Evolutionary conservation across 352 stramenopile species (phyloP).

Genomic region (Pythium utonaiense): DNA sequence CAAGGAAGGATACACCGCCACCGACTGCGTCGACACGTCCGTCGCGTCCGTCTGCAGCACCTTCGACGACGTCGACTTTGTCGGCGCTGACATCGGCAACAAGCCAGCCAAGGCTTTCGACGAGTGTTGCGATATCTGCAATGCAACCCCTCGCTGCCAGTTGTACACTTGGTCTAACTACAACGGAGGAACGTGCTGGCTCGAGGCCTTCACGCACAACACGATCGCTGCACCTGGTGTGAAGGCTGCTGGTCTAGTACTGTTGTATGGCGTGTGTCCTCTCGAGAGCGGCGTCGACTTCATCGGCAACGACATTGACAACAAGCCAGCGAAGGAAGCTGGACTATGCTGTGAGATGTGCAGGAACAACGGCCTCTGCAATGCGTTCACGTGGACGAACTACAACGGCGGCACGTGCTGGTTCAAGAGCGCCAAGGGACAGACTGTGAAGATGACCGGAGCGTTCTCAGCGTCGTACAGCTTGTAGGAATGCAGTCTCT

Average conservation of each 20-base stretch:
- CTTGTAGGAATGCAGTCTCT: too few relatives aligned
- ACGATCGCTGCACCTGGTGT: background rate
- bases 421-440: background rate
- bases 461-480: background rate
- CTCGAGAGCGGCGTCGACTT: background rate
- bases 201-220: background rate
- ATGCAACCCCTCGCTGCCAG: background rate
- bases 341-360: background rate
- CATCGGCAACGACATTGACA: background rate
- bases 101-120: background rate
- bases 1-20: background rate
- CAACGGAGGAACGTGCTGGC: slow-evolving; percentile 42
- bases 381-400: background rate
- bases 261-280: background rate
- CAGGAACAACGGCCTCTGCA: background rate
- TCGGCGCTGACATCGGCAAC: background rate
- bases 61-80: background rate
- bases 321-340: background rate
- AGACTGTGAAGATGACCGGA: background rate
- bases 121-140: slow-evolving; percentile 1
- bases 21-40: slow-evolving; percentile 1
- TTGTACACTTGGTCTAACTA: slow-evolving; percentile 37
- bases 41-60: background rate
- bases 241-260: background rate
- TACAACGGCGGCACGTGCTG: background rate